A percentile compares a stretch with the other conserved stretches of the same genome.
These are phyloP conservation scores for Trifolium pratense DNA, from an alignment of 306 rosid species.

Conservation along the genomic window DNA sequence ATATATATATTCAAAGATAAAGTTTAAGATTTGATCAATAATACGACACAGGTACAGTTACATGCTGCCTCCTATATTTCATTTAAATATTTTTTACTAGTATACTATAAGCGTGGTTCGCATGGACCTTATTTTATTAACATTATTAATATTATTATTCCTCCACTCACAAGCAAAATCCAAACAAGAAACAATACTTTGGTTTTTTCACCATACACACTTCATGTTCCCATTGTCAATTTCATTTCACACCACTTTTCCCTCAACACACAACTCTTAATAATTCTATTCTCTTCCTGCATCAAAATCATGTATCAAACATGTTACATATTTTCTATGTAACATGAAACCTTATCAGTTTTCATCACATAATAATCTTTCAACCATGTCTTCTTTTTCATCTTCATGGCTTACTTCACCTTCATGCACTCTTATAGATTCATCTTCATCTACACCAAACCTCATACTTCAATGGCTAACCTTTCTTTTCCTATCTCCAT, in stretches of 20 bases:
- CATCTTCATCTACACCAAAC: constrained; percentile 41
- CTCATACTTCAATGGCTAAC: constrained; percentile 40
- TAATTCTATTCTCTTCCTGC: not conserved
- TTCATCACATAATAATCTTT: constrained; percentile 2
- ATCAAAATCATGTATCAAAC: not conserved
- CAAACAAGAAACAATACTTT: not conserved
- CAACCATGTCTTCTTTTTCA: constrained; percentile 44
- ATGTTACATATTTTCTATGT: not conserved
- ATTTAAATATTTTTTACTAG: not conserved
- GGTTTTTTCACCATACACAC: not conserved
- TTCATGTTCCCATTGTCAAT: not conserved
- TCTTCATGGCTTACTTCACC: constrained; percentile 44
- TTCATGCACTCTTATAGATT: constrained; percentile 44
- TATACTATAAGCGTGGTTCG: not conserved
- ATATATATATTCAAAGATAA: no score
- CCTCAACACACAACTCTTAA: no score
- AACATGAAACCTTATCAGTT: not conserved
- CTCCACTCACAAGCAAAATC: not conserved
- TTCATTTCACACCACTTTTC: not conserved
- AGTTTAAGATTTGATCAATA: no score
- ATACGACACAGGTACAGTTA: not conserved
- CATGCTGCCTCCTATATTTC: not conserved
- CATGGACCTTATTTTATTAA: not conserved
- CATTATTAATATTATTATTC: not conserved
- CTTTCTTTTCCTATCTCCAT: constrained; percentile 49